Base-by-base conservation (phyloP, 83 land plant genomes). In the Picea abies region DNA sequence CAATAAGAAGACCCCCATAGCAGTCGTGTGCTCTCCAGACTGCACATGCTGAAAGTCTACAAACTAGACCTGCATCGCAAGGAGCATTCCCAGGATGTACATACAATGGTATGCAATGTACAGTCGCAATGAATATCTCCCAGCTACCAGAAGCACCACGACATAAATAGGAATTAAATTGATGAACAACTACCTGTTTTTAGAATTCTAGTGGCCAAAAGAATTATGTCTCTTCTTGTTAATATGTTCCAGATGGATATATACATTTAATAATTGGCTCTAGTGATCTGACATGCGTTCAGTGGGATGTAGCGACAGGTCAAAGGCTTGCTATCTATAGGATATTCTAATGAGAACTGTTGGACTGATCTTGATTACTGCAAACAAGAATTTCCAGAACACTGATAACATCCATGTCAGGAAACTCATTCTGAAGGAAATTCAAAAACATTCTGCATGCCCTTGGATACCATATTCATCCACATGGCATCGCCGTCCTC, bases 21-120 rank as follows among this genome's bases (percentile, higher is more conserved):
- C 96, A 11, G 99, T 99, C 99, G 96, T 98, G 84, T 98, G 99
- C 86, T 98, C 99, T 60, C 99, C 99, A 58, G 99, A 98, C 86
- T 98, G 99, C 56, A 98, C 99, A 84, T 98, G 99, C 83, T 98
- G 99, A 80, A 96, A 98, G 6, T 99, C 99, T 5, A 98, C 99
- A 89, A 98, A 98, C 3, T 99, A 89, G 68, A 98, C 96, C 84
- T 98, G 99, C 99, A 98, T 98, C 19, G 99, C 99, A 19, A 98
- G 93, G 73, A 98, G 84, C 99, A 94, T 94, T 20, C 99, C 99
- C 84, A 98, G 63, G 32, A 96, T 85, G 89, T 98, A 98, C 90
- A 94, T 90, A 60, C 95, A 90, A 84, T 94, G 94, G 68, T 98
- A 98, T 37, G 99, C 99, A 14, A 98, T 84, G 75, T 98, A 98